Evolutionary conservation across 2,329 filamentous ascomycete species (phyloP).

Genomic region (Pseudocercospora macadamiae): DNA sequence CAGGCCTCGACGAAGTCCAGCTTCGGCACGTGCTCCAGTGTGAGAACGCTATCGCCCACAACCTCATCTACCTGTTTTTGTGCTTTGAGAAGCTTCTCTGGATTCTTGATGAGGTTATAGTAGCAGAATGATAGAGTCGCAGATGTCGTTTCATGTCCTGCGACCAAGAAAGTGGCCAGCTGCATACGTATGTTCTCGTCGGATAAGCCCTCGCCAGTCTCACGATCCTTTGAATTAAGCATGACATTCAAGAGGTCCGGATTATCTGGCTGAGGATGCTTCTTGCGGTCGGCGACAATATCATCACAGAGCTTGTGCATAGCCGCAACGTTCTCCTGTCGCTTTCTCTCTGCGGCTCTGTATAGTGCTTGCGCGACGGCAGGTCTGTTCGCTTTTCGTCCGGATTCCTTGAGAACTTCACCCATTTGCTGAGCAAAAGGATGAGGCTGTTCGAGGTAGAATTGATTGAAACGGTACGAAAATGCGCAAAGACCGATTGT

Average conservation of each 20-base stretch:
- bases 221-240: conserved; percentile 61
- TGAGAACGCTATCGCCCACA: conserved; percentile 51
- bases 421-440: conserved; percentile 70
- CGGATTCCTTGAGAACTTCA: conserved; percentile 62
- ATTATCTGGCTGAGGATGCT: conserved; percentile 18
- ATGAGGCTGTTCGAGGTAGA: conserved; percentile 69
- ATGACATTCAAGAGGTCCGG: conserved; percentile 64
- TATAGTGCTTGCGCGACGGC: conserved; percentile 3
- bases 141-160: conserved; percentile 29
- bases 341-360: background rate
- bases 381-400: conserved; percentile 43
- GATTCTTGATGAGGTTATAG: conserved; percentile 57
- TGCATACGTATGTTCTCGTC: conserved; percentile 68
- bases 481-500: conserved; percentile 63
- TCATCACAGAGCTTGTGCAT: conserved; percentile 20
- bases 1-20: conserved; percentile 60
- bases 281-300: conserved; percentile 17
- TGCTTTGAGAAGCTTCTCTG: conserved; percentile 51
- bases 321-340: conserved; percentile 8
- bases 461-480: conserved; percentile 73
- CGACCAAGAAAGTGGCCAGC: conserved; percentile 69
- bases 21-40: conserved; percentile 53
- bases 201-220: conserved; percentile 61
- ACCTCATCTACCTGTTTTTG: conserved; percentile 59
- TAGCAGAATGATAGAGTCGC: conserved; percentile 45